phyloP scores from a whole-genome alignment of 257 asterid species.

The Parsonsia alboflavescens region DNA sequence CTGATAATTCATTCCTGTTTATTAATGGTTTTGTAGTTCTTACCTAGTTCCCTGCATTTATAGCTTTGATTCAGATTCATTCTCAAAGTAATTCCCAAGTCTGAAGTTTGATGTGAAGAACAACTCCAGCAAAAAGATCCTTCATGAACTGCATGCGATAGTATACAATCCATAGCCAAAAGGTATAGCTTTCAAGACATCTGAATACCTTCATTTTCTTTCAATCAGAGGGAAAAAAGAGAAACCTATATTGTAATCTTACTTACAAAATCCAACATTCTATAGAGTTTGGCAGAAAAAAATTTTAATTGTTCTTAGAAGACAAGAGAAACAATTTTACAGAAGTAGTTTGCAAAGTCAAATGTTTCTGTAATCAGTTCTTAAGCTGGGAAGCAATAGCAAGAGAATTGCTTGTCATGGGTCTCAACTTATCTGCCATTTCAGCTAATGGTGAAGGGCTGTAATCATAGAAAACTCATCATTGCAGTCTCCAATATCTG shows the following conservation, averaged over 20 bases:
- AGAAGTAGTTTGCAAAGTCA: background rate
- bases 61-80: too few species aligned
- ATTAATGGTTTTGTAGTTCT: too few species aligned
- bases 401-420: conserved; percentile 50
- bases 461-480: conserved; percentile 23
- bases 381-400: conserved; percentile 30
- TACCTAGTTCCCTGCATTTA: too few species aligned
- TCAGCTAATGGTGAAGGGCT: conserved; percentile 18
- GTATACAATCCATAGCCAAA: background rate
- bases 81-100: background rate
- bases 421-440: conserved; percentile 26
- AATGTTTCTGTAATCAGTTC: background rate
- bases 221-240: background rate
- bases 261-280: background rate
- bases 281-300: background rate
- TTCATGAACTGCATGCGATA: background rate
- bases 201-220: background rate
- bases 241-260: background rate
- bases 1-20: too few species aligned
- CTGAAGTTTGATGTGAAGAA: background rate
- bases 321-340: background rate
- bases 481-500: conserved; percentile 41
- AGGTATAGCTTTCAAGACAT: background rate
- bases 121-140: background rate
- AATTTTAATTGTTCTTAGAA: background rate